Percentiles rank a stretch among this genome's conserved stretches.
Conservation (phyloP, 352 stramenopile genomes). For the Phytophthora sojae region DNA sequence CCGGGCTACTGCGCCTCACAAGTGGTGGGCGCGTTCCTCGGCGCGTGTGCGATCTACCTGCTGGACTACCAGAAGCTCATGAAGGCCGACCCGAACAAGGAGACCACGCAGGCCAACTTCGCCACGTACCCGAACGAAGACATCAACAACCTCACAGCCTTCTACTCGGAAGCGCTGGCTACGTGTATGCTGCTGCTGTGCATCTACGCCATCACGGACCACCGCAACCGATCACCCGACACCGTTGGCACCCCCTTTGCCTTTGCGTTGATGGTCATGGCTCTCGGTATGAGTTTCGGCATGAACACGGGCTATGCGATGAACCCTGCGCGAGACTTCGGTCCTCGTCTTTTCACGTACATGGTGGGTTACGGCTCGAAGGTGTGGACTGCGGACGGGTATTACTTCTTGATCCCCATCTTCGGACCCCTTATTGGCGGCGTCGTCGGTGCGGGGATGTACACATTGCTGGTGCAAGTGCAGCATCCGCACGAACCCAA, state of each 20-base stretch:
- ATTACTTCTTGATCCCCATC: conserved; percentile 72
- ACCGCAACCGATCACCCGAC: conserved; percentile 52
- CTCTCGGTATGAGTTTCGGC: conserved; percentile 68
- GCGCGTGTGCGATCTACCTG: conserved; percentile 46
- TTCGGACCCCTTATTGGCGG: conserved; percentile 56
- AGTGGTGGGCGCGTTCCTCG: conserved; percentile 49
- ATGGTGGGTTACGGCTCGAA: conserved; percentile 63
- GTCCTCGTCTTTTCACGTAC: conserved; percentile 50
- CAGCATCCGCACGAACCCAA: conserved; percentile 46
- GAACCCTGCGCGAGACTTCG: conserved; percentile 59
- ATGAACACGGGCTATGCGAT: conserved; percentile 52
- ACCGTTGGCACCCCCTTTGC: conserved; percentile 47
- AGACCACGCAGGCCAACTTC: conserved; percentile 54
- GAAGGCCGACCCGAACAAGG: conserved; percentile 51
- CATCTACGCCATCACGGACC: conserved; percentile 63
- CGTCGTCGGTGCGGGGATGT: conserved; percentile 49
- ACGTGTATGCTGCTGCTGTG: conserved; percentile 62
- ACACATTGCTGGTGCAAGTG: conserved; percentile 61
- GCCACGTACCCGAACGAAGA: conserved; percentile 52
- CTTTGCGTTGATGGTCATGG: conserved; percentile 63
- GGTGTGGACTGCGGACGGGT: conserved; percentile 55
- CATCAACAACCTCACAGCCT: conserved; percentile 56
- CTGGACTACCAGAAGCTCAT: conserved; percentile 60
- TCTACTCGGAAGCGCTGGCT: conserved; percentile 61
- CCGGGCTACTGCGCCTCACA: conserved; percentile 55